phyloP scores from a whole-genome alignment of 352 stramenopile genomes.

The Lagenidium giganteum region DNA sequence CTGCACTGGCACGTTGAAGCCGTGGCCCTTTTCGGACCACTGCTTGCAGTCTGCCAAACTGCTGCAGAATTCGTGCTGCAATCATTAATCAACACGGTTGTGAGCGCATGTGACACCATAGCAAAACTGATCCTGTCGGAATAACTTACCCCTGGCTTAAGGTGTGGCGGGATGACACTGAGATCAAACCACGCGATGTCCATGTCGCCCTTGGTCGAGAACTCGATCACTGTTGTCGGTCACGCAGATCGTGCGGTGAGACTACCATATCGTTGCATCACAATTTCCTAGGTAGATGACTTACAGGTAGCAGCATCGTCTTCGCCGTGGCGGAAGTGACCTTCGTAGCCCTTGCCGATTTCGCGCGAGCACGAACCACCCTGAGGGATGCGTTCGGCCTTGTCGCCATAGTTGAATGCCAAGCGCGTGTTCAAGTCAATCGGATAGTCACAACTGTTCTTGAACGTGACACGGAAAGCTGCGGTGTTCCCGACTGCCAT shows the following conservation, averaged over 20 bases:
- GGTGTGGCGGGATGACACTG: constrained; percentile 57
- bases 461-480: constrained; percentile 56
- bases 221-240: constrained; percentile 53
- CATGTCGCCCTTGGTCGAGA: constrained; percentile 54
- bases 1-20: constrained; percentile 68
- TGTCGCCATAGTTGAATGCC: constrained; percentile 44
- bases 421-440: constrained; percentile 58
- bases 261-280: no score
- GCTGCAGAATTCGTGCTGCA: constrained; percentile 46
- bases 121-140: no score
- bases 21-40: constrained; percentile 40
- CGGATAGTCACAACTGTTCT: constrained; percentile 41
- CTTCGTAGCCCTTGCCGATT: constrained; percentile 58
- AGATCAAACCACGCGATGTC: constrained; percentile 64
- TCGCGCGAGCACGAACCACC: constrained; percentile 30
- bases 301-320: constrained; percentile 47
- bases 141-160: constrained; percentile 28
- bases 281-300: no score
- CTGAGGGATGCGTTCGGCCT: constrained; percentile 27
- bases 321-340: constrained; percentile 58
- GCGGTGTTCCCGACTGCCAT: no score
- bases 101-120: no score
- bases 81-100: no score
- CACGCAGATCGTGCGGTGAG: no score
- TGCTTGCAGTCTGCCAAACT: constrained; percentile 64